Conservation (phyloP, 2,329 filamentous ascomycete species). For the Fusarium neocosmosporiellum region DNA sequence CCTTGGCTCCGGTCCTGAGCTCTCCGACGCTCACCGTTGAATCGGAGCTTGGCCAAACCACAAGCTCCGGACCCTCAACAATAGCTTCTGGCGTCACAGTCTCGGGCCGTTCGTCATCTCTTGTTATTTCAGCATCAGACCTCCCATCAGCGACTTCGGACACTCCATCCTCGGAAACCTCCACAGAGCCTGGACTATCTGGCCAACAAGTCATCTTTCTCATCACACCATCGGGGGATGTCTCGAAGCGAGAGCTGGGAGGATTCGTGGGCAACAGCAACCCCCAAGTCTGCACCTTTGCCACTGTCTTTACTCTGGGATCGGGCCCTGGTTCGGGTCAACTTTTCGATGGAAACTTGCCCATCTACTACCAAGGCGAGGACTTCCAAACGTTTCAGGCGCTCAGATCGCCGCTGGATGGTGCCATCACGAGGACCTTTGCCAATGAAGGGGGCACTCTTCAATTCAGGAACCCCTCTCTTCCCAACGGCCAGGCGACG, state of each 20-base stretch:
- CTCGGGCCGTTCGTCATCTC: background rate
- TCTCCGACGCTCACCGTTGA: background rate
- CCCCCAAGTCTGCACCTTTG: slow-evolving; percentile 1
- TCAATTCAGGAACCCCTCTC: background rate
- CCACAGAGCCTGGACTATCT: background rate
- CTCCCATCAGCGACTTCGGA: background rate
- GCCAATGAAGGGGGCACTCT: background rate
- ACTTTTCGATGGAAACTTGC: background rate
- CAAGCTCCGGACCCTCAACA: background rate
- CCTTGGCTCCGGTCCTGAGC: background rate
- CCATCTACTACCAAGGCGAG: background rate
- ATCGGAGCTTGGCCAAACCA: background rate
- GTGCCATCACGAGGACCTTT: background rate
- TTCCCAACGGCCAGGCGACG: background rate
- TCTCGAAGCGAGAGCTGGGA: background rate
- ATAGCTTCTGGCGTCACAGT: too few relatives aligned
- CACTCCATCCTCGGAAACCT: background rate
- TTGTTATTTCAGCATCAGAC: background rate
- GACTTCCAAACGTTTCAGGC: background rate
- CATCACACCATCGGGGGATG: background rate
- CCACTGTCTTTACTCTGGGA: background rate
- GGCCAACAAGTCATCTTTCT: background rate
- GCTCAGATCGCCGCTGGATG: background rate
- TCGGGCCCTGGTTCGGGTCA: background rate
- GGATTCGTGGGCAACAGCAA: background rate